Evolutionary conservation across 306 rosid genomes (phyloP).

Genomic region (Adenanthera pavonina): DNA sequence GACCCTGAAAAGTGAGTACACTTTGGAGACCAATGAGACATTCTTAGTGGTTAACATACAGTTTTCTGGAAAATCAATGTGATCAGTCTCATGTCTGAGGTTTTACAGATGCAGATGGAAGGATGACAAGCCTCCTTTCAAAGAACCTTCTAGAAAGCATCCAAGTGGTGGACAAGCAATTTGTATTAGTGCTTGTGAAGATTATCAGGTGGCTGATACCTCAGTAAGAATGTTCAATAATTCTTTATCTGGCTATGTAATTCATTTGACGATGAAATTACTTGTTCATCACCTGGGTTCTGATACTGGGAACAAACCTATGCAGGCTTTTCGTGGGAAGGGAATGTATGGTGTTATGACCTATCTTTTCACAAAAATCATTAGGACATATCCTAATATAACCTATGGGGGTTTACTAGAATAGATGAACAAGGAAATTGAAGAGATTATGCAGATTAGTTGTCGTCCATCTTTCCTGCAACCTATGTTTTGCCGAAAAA

Average conservation of each 20-base stretch:
- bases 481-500: constrained; percentile 46
- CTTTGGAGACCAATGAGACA: neutral
- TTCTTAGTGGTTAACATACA: neutral
- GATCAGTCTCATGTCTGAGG: neutral
- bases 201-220: constrained; percentile 73
- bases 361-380: constrained; percentile 49
- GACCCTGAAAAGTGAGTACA: constrained; percentile 42
- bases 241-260: neutral
- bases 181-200: constrained; percentile 75
- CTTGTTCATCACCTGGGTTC: constrained; percentile 20
- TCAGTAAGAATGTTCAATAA: constrained; percentile 46
- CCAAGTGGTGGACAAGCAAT: constrained; percentile 77
- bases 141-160: constrained; percentile 48
- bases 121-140: constrained; percentile 62
- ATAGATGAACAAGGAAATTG: constrained; percentile 36
- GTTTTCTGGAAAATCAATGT: neutral
- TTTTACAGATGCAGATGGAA: constrained; percentile 43
- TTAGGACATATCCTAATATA: constrained; percentile 30
- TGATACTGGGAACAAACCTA: neutral
- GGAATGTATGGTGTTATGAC: constrained; percentile 80
- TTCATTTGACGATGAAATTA: neutral
- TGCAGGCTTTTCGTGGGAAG: constrained; percentile 60
- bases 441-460: constrained; percentile 38
- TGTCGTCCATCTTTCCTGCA: constrained; percentile 43
- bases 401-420: constrained; percentile 57